Evolutionary conservation across 1,139 yeast genomes (phyloP).

Genomic region (Lodderomyces theae): DNA sequence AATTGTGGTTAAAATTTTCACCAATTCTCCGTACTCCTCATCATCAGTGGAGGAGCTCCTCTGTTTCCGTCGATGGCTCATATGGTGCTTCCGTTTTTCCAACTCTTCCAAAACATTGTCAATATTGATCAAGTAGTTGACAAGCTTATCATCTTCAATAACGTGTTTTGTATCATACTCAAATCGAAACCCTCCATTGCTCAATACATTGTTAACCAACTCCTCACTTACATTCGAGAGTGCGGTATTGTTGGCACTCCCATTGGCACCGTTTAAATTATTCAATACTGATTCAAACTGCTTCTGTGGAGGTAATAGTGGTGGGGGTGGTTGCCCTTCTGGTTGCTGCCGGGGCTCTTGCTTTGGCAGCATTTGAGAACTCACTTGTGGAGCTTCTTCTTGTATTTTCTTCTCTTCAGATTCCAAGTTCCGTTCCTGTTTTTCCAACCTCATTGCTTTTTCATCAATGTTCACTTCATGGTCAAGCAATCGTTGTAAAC

Average conservation of each 20-base stretch:
- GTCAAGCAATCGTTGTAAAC: neutral
- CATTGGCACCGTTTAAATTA: too few relatives aligned
- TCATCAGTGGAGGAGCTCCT: neutral
- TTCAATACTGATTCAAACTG: neutral
- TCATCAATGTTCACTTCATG: slow-evolving; percentile 2
- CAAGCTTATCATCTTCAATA: slow-evolving; percentile 26
- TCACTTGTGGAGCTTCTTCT: neutral
- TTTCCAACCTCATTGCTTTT: neutral
- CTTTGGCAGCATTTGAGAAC: neutral
- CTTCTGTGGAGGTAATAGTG: neutral
- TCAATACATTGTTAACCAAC: slow-evolving; percentile 18
- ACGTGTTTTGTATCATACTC: slow-evolving; percentile 16
- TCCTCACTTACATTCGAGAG: slow-evolving; percentile 10
- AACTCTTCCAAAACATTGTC: slow-evolving; percentile 29
- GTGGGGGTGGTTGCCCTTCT: neutral
- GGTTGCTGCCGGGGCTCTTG: neutral
- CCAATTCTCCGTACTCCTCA: slow-evolving; percentile 11
- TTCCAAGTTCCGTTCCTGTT: neutral
- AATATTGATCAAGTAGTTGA: slow-evolving; percentile 32
- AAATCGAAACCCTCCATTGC: slow-evolving; percentile 25
- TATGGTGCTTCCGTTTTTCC: slow-evolving; percentile 5
- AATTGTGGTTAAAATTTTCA: slow-evolving; percentile 11
- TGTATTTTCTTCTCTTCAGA: neutral
- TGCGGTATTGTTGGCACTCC: too few relatives aligned
- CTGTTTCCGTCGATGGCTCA: slow-evolving; percentile 14